Conservation (phyloP, 345 rosid genomes). For the Corymbia maculata region DNA sequence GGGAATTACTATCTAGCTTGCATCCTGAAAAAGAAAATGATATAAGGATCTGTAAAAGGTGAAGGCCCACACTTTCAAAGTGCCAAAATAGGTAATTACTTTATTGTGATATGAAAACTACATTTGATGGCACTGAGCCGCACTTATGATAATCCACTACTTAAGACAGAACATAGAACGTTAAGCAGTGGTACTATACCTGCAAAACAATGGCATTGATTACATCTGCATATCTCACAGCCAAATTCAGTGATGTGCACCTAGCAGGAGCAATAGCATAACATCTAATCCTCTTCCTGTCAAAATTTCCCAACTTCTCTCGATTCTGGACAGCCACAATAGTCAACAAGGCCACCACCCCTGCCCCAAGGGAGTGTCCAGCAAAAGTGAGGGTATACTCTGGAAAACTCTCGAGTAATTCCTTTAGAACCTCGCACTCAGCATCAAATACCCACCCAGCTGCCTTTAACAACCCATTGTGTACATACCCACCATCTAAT, state of each 20-base stretch:
- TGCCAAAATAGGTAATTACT: not conserved
- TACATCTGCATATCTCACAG: conserved; percentile 82
- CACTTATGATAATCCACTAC: not conserved
- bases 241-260: conserved; percentile 87
- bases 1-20: not conserved
- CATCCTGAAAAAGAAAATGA: not conserved
- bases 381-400: conserved; percentile 67
- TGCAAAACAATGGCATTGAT: conserved; percentile 82
- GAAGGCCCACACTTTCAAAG: not conserved
- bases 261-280: conserved; percentile 87
- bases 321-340: conserved; percentile 52
- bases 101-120: not conserved
- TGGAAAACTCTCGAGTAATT: conserved; percentile 50
- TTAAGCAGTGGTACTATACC: conserved; percentile 23
- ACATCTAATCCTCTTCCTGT: conserved; percentile 75
- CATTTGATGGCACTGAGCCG: not conserved
- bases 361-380: conserved; percentile 92
- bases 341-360: conserved; percentile 61
- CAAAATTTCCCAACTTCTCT: conserved; percentile 53
- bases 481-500: conserved; percentile 91
- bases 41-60: not conserved
- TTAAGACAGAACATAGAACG: not conserved
- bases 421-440: conserved; percentile 47
- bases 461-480: conserved; percentile 77
- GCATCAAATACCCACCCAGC: conserved; percentile 74